Conservation (phyloP, 2,329 filamentous ascomycete genomes). For the Hawksworthiomyces lignivorus region DNA sequence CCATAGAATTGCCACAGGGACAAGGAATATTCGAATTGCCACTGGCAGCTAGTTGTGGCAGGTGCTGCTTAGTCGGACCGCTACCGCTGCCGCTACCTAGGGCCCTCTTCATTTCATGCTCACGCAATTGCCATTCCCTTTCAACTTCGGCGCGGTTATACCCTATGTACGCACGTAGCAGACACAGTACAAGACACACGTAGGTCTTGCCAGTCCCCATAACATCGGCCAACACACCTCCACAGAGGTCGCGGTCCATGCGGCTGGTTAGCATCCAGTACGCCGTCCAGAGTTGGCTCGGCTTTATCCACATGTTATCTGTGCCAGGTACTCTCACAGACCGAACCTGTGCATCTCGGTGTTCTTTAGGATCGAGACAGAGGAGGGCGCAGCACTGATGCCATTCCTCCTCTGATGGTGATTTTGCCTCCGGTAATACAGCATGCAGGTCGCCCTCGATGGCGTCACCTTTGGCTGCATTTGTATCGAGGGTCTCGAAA, state of each 20-base stretch:
- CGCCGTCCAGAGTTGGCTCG: constrained; percentile 18
- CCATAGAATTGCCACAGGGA: constrained; percentile 15
- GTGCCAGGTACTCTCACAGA: constrained; percentile 17
- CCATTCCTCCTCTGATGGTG: constrained; percentile 14
- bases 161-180: constrained; percentile 15
- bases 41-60: not conserved
- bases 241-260: constrained; percentile 12
- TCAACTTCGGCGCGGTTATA: constrained; percentile 18
- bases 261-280: constrained; percentile 18
- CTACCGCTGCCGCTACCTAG: constrained; percentile 8
- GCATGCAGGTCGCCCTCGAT: constrained; percentile 18
- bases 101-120: constrained; percentile 11
- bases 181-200: constrained; percentile 14
- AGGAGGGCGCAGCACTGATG: constrained; percentile 15
- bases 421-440: constrained; percentile 12
- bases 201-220: constrained; percentile 19
- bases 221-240: constrained; percentile 18
- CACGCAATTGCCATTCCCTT: constrained; percentile 16
- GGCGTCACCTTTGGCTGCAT: constrained; percentile 14
- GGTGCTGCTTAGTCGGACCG: constrained; percentile 12
- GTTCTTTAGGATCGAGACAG: constrained; percentile 12
- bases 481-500: constrained; percentile 16
- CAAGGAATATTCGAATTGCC: constrained; percentile 7
- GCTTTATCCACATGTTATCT: constrained; percentile 15
- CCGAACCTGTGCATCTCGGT: constrained; percentile 13